phyloP scores from a whole-genome alignment of 179 eudicot species.

The Amaranthus tricolor region DNA sequence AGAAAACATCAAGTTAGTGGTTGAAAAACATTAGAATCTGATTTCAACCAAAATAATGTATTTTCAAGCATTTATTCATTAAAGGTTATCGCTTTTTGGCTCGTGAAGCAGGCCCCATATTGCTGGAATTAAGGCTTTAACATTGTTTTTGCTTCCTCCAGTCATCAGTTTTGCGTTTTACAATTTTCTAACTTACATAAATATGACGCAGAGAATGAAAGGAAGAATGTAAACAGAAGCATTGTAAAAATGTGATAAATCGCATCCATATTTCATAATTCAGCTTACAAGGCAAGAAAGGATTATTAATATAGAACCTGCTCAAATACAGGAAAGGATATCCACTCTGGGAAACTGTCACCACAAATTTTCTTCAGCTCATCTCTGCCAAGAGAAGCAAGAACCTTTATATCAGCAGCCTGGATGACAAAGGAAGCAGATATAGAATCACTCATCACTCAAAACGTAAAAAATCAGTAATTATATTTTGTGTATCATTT shows the following conservation, averaged over 20 bases:
- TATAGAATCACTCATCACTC: not conserved
- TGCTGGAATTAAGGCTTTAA: no score
- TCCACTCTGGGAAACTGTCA: constrained; percentile 89
- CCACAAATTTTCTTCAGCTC: constrained; percentile 93
- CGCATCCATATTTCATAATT: constrained; percentile 9
- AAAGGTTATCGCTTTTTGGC: not conserved
- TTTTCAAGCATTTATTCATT: not conserved
- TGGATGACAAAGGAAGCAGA: constrained; percentile 33
- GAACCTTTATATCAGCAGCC: constrained; percentile 89
- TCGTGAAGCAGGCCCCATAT: no score
- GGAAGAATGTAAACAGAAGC: not conserved
- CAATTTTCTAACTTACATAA: not conserved
- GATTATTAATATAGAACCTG: constrained; percentile 50
- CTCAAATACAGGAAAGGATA: constrained; percentile 89
- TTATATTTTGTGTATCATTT: not conserved
- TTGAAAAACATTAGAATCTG: not conserved
- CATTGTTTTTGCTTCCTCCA: not conserved
- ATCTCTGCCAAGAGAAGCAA: constrained; percentile 80
- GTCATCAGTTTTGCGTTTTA: not conserved
- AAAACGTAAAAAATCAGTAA: not conserved
- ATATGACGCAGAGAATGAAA: not conserved
- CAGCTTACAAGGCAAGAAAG: constrained; percentile 5
- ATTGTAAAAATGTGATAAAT: not conserved
- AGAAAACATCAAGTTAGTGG: constrained; percentile 5
- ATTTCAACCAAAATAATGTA: not conserved